Percentiles rank a stretch among this genome's conserved stretches.
phyloP scores from a whole-genome alignment of 148 eudicot genomes.

The Euryodendron excelsum region DNA sequence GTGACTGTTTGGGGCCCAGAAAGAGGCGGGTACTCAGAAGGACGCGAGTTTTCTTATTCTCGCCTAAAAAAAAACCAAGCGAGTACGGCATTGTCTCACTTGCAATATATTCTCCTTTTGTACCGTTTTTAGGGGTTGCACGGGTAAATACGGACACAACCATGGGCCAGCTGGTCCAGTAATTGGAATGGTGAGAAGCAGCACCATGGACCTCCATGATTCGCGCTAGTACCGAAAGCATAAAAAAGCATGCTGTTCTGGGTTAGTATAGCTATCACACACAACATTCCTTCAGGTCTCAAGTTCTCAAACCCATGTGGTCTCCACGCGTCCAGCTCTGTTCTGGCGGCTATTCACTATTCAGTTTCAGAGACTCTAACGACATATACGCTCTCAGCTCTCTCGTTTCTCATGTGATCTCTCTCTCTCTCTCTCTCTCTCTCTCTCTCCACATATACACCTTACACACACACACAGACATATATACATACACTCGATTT shows the following conservation, averaged over 20 bases:
- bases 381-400: not conserved
- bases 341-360: constrained; percentile 43
- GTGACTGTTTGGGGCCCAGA: too few relatives aligned
- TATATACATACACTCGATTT: not conserved
- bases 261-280: not conserved
- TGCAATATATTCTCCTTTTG: too few relatives aligned
- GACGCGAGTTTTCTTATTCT: too few relatives aligned
- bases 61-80: too few relatives aligned
- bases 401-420: not conserved
- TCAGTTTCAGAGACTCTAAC: not conserved
- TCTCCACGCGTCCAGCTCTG: not conserved
- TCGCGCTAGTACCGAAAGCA: too few relatives aligned
- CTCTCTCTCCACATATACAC: not conserved
- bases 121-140: too few relatives aligned
- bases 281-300: not conserved
- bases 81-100: too few relatives aligned
- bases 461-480: not conserved
- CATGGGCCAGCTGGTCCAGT: too few relatives aligned
- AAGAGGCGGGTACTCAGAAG: too few relatives aligned
- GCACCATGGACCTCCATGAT: too few relatives aligned
- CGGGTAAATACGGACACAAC: too few relatives aligned
- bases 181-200: too few relatives aligned
- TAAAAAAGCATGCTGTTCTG: not conserved
- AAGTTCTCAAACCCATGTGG: not conserved
- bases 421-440: constrained; percentile 14